These are phyloP conservation scores for Xanthoparmelia taractica DNA, from an alignment of 495 filamentous ascomycete species.

Conservation along the genomic window DNA sequence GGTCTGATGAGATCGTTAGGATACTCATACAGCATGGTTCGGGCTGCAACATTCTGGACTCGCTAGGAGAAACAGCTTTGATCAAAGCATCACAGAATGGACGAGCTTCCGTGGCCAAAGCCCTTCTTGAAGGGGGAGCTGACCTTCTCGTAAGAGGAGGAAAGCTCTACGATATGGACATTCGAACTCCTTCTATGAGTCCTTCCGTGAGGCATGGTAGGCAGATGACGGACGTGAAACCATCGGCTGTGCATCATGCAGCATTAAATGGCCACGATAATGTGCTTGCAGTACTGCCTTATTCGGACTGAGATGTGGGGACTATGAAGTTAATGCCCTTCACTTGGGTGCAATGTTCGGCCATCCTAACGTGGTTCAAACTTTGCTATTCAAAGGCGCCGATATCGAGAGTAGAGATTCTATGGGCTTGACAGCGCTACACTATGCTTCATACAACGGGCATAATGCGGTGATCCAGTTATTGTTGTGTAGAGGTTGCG, in stretches of 20 bases:
- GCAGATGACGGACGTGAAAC: not conserved
- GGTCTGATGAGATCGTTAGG: not conserved
- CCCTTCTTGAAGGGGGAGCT: not conserved
- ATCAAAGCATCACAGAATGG: not conserved
- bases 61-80: not conserved
- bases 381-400: not conserved
- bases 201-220: too few relatives aligned
- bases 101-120: not conserved
- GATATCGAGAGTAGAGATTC: not conserved
- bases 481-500: not conserved
- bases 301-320: not conserved
- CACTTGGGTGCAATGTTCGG: not conserved
- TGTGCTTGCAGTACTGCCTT: not conserved
- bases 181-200: not conserved
- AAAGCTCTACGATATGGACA: not conserved
- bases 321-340: not conserved
- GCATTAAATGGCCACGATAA: not conserved
- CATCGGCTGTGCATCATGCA: not conserved
- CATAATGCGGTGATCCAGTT: not conserved
- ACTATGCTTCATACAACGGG: not conserved
- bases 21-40: not conserved
- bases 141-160: not conserved
- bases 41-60: not conserved
- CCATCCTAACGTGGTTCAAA: not conserved
- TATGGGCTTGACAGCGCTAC: not conserved